These are phyloP conservation scores for Colletotrichum tropicale DNA, from an alignment of 2,329 filamentous ascomycete species.

Conservation along the genomic window DNA sequence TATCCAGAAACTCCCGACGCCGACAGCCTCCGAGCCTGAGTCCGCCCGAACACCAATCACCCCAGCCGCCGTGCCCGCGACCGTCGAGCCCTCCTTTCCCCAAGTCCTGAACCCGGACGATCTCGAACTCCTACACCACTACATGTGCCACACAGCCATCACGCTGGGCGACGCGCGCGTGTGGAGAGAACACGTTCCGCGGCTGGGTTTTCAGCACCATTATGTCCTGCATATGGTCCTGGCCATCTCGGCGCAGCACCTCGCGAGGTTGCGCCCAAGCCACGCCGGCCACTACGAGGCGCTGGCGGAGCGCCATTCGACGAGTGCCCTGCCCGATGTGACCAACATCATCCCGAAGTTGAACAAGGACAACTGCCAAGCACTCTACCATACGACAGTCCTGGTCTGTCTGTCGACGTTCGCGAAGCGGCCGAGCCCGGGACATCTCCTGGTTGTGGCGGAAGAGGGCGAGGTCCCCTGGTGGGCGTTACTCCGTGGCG, in stretches of 20 bases:
- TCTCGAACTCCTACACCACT: conserved; percentile 29
- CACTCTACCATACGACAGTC: conserved; percentile 25
- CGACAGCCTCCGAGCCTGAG: background rate
- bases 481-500: conserved; percentile 22
- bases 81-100: background rate
- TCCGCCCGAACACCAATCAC: background rate
- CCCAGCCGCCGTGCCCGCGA: background rate
- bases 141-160: conserved; percentile 22
- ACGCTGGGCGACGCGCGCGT: conserved; percentile 21
- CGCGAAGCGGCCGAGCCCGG: conserved; percentile 17
- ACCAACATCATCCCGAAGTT: conserved; percentile 24
- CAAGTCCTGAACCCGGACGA: conserved; percentile 22
- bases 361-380: conserved; percentile 21
- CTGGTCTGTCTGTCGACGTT: conserved; percentile 26
- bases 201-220: conserved; percentile 26
- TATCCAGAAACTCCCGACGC: background rate
- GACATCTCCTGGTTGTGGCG: conserved; percentile 21
- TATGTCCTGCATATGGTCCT: conserved; percentile 28
- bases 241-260: conserved; percentile 26
- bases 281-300: conserved; percentile 1
- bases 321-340: conserved; percentile 19
- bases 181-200: conserved; percentile 24
- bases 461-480: conserved; percentile 22
- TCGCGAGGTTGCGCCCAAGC: conserved; percentile 12
- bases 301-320: conserved; percentile 24